phyloP scores from a whole-genome alignment of 2,329 filamentous ascomycete genomes.

The Ceratocystis destructans region DNA sequence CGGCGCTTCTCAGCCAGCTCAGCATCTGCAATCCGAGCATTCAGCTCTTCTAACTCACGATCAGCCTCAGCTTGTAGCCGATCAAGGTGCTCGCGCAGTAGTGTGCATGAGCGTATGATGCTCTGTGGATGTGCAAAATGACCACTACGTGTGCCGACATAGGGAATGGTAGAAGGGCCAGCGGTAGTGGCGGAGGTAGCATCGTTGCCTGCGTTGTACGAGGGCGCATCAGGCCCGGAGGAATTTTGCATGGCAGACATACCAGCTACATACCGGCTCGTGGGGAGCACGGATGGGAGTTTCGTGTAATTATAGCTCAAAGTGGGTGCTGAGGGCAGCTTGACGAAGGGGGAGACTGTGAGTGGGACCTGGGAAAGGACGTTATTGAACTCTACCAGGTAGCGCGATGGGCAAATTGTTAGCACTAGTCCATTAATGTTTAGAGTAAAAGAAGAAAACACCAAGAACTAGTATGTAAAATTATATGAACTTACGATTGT shows the following conservation, averaged over 20 bases:
- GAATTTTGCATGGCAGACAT: constrained; percentile 26
- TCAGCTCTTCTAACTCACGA: constrained; percentile 52
- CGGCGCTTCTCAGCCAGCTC: constrained; percentile 69
- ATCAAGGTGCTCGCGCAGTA: constrained; percentile 61
- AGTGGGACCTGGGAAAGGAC: constrained; percentile 85
- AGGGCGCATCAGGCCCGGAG: constrained; percentile 24
- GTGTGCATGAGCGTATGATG: constrained; percentile 68
- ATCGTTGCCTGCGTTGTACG: constrained; percentile 23
- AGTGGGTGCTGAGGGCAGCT: constrained; percentile 75
- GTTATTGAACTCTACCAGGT: constrained; percentile 56
- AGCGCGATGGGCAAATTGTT: not conserved
- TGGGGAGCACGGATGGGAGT: constrained; percentile 71
- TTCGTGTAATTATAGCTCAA: constrained; percentile 91
- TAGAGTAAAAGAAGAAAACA: not conserved
- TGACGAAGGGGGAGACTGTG: constrained; percentile 87
- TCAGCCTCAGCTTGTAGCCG: constrained; percentile 56
- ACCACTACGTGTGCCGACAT: constrained; percentile 64
- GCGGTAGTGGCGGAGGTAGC: constrained; percentile 20
- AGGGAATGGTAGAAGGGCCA: constrained; percentile 32
- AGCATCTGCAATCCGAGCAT: constrained; percentile 48
- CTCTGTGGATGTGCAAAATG: constrained; percentile 77
- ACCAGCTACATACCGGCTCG: constrained; percentile 29
- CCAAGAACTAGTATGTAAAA: not conserved
- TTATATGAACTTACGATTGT: constrained; percentile 26
- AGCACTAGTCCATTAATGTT: not conserved